Conservation (phyloP, 805 yeast species). For the Maudiozyma barnettii region DNA sequence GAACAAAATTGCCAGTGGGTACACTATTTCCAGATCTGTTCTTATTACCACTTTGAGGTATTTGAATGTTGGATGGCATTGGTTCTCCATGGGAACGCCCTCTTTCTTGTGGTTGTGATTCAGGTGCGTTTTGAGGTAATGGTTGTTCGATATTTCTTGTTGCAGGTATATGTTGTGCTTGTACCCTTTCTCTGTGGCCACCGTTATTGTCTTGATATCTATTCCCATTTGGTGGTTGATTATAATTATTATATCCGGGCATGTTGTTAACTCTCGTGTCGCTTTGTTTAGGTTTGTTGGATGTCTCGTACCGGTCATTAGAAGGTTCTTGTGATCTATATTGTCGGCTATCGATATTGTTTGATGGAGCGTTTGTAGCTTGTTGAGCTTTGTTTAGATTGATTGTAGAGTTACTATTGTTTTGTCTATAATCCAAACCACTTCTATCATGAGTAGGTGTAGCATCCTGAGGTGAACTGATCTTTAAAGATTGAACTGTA, state of each 20-base stretch:
- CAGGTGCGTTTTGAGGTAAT: not conserved
- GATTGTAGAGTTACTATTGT: not conserved
- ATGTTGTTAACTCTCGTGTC: too few species aligned
- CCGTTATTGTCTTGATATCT: not conserved
- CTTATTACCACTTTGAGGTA: not conserved
- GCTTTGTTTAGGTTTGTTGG: not conserved
- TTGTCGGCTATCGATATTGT: not conserved
- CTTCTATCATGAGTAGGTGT: not conserved
- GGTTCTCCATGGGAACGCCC: not conserved
- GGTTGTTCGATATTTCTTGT: too few species aligned
- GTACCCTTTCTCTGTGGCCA: not conserved
- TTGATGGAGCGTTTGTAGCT: not conserved
- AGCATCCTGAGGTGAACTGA: constrained; percentile 4
- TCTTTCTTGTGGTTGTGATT: not conserved
- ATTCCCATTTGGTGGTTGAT: not conserved
- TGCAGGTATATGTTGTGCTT: too few species aligned
- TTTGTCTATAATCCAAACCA: not conserved
- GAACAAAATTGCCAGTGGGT: not conserved
- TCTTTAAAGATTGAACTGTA: constrained; percentile 10
- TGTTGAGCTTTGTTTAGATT: not conserved
- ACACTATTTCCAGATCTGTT: not conserved
- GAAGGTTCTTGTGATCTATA: not conserved
- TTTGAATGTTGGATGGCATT: not conserved
- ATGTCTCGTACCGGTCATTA: not conserved
- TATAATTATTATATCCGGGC: not conserved